Base-by-base conservation (phyloP, 805 yeast genomes). In the Tanozyma kutaoensis region DNA sequence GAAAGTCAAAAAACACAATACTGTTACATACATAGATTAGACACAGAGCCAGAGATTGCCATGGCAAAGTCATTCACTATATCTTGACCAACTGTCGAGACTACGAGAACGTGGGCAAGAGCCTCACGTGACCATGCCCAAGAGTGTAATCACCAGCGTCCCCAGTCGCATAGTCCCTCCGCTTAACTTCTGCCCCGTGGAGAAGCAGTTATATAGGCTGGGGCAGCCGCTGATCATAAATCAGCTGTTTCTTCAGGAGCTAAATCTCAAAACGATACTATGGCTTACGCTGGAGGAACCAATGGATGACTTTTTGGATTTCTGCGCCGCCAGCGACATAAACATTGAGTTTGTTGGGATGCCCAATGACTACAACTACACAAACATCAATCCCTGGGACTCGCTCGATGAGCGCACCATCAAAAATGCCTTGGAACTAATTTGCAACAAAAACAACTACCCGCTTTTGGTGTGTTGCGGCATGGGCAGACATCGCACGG, bases 261-360 rank as follows among this genome's bases (percentile, higher is more conserved):
- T 88, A 33, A 64, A 77, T 31, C 59, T 88, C 28, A 73, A 72
- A 30, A 78, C 93, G 4, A 78, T 91, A 19, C 69, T 91, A 5
- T 88, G 98, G 98, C 62, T 91, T 24, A 95, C 96, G 2, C 77
- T 79, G 20, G 98, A 88, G 46, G 98, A 88, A 48, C 98, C 98
- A 0, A 78, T 73, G 33, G 97, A 88, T 42, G 79, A 76, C 26
- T 70, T 91, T 36, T 54, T 85, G 28, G 86, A 76, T 42, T 91
- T 81, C 48, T 80, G 86, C 24, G 81, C 76, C 33, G 68, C 63
- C 14, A 65, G 76, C 39, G 66, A 70, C 32, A 84, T 91, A 34
- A 66, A 68, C 34, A 61, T 91, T 24, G 88, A 80, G 49, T 91
- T 82, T 49, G 76, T 82, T 21, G 93, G 93, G 2, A 67, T 79